Base-by-base conservation (phyloP, 805 yeast genomes). In the Barnettozyma sucrosica region DNA sequence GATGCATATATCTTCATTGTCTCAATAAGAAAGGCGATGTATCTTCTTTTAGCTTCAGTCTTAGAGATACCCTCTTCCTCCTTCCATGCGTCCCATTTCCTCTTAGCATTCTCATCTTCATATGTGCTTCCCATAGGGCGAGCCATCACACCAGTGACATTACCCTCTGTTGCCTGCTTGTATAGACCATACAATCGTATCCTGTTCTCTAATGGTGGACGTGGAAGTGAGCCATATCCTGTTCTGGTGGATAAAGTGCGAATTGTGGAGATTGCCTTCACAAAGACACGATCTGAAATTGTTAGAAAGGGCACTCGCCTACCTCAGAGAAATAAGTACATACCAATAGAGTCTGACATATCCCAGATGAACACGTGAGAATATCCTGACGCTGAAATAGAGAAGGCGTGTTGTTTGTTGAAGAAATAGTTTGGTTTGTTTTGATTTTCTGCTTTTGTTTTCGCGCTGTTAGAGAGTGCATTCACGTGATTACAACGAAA, bases 81-180 rank as follows among this genome's bases (percentile, higher is more conserved):
- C 53, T 83, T 80, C 96, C 96, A 88, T 0, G 95, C 89, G 56
- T 85, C 90, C 84, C 89, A 85, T 62, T 88, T 87, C 55, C 80
- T 75, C 58, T 77, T 77, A 9, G 83, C 84, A 4, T 81, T 82
- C 53, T 76, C 83, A 56, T 80, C 87, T 53, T 81, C 88, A 8
- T 77, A 69, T 1, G 76, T 64, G 37, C 62, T 64, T 5, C 89
- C 90, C 1, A 65, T 64, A 0, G 92, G 92, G 41, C 89, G 67
- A 2, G 76, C 74, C 79, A 85, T 75, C 37, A 83, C 71, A 2
- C 83, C 83, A 42, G 75, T 76, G 8, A 85, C 89, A 62, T 88
- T 80, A 7, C 96, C 96, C 64, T 86, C 71, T 1, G 95, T 88
- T 2, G 95, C 90, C 61, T 88, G 96, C 58, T 88, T 89, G 66